Percentiles rank a stretch among this genome's conserved stretches.
Conservation (phyloP, 768 basidiomycete genomes). For the Leccinum fibrillosum region DNA sequence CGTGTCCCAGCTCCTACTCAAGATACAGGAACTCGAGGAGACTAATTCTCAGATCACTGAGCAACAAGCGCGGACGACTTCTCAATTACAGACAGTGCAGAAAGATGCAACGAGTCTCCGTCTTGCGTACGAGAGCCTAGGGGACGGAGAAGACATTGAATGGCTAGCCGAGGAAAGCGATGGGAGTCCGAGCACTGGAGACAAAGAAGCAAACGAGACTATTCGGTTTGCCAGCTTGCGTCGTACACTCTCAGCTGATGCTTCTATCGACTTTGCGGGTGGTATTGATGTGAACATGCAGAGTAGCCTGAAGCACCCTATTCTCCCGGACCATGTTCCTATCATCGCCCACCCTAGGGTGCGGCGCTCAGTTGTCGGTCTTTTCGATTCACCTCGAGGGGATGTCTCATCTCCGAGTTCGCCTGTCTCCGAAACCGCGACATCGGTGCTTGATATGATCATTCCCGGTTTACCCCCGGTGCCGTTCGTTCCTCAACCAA, state of each 20-base stretch:
- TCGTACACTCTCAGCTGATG: slow-evolving; percentile 22
- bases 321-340: slow-evolving; percentile 19
- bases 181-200: slow-evolving; percentile 21
- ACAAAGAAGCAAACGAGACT: slow-evolving; percentile 30
- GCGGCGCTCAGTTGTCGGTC: slow-evolving; percentile 57
- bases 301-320: slow-evolving; percentile 22
- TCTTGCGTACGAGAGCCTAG: slow-evolving; percentile 65
- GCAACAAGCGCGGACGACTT: slow-evolving; percentile 60
- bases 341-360: slow-evolving; percentile 26
- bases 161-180: slow-evolving; percentile 44
- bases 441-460: slow-evolving; percentile 29
- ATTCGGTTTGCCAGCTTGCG: slow-evolving; percentile 31
- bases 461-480: slow-evolving; percentile 33
- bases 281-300: slow-evolving; percentile 23
- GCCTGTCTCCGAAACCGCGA: slow-evolving; percentile 14
- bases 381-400: slow-evolving; percentile 46
- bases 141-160: slow-evolving; percentile 45
- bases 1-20: slow-evolving; percentile 66
- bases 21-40: slow-evolving; percentile 75
- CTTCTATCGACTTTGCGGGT: slow-evolving; percentile 17
- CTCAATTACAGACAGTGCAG: slow-evolving; percentile 65
- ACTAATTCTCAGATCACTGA: slow-evolving; percentile 64
- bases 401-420: slow-evolving; percentile 6
- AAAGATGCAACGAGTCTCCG: slow-evolving; percentile 69
- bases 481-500: slow-evolving; percentile 33